These are phyloP conservation scores for Mucor lusitanicus DNA, from an alignment of 371 early-diverging fungal species.

Conservation along the genomic window DNA sequence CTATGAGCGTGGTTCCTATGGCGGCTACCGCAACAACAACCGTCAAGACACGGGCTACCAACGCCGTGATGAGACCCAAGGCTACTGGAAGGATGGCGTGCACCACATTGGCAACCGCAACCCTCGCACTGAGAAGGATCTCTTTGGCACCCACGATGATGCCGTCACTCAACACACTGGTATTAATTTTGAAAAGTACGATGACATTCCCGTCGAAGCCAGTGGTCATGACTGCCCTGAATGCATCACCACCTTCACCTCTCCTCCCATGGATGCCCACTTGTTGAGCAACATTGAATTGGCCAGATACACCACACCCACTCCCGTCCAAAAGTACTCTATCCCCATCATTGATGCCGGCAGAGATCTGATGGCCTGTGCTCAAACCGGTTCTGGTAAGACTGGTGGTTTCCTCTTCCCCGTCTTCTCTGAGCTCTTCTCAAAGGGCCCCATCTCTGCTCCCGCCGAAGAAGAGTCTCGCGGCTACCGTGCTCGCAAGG, in stretches of 20 bases:
- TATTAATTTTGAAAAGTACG: constrained; percentile 97
- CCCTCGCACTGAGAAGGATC: constrained; percentile 39
- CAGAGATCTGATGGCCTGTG: constrained; percentile 78
- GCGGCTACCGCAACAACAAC: constrained; percentile 38
- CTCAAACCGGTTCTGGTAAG: constrained; percentile 85
- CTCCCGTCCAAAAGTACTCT: constrained; percentile 72
- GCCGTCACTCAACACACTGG: constrained; percentile 76
- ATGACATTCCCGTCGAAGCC: constrained; percentile 95
- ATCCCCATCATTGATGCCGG: constrained; percentile 66
- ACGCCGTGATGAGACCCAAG: constrained; percentile 53
- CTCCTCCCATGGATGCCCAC: constrained; percentile 78
- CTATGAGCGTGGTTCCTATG: constrained; percentile 42
- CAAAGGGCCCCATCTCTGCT: constrained; percentile 72
- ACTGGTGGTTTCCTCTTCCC: constrained; percentile 76
- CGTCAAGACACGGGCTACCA: constrained; percentile 49
- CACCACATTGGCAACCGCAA: constrained; percentile 46
- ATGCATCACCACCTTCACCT: constrained; percentile 44
- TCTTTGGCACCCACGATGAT: constrained; percentile 75
- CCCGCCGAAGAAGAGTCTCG: constrained; percentile 24
- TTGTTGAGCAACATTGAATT: constrained; percentile 68
- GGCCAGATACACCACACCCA: constrained; percentile 65
- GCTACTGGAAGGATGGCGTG: constrained; percentile 75
- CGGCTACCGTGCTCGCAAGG: constrained; percentile 11
- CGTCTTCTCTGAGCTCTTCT: constrained; percentile 43
- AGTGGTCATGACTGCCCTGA: constrained; percentile 69